These are phyloP conservation scores for Amphicarpaea edgeworthii DNA, from an alignment of 306 rosid genomes.

Conservation along the genomic window DNA sequence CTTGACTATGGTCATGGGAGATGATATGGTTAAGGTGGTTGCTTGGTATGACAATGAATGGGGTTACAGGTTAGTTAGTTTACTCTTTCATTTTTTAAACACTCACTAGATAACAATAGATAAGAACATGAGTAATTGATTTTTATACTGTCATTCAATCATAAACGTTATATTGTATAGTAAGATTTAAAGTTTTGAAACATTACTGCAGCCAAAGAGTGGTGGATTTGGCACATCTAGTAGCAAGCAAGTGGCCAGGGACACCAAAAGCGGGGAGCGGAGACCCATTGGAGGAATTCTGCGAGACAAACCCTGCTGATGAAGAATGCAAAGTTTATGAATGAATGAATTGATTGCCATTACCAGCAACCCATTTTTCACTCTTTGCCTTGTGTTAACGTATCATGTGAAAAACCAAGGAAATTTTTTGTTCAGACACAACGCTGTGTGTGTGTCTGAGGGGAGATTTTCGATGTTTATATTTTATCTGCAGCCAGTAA, in stretches of 20 bases:
- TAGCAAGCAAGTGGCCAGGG: slow-evolving; percentile 92
- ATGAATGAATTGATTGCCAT: slow-evolving; percentile 39
- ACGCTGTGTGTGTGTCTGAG: slow-evolving; percentile 44
- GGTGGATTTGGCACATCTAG: slow-evolving; percentile 94
- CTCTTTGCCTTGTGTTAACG: slow-evolving; percentile 32
- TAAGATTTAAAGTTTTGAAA: neutral
- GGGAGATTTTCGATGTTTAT: slow-evolving; percentile 11
- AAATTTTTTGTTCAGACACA: slow-evolving; percentile 38
- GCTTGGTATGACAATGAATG: slow-evolving; percentile 99
- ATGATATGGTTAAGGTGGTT: slow-evolving; percentile 98
- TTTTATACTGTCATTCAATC: no score
- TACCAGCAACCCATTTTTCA: slow-evolving; percentile 39
- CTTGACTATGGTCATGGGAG: slow-evolving; percentile 98
- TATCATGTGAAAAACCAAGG: slow-evolving; percentile 38
- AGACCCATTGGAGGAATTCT: slow-evolving; percentile 96
- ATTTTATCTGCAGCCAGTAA: slow-evolving; percentile 42
- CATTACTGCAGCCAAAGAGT: slow-evolving; percentile 89
- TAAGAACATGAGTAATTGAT: neutral
- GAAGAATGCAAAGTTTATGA: slow-evolving; percentile 98
- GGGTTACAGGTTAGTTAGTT: slow-evolving; percentile 97
- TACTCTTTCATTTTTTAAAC: neutral
- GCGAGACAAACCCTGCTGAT: slow-evolving; percentile 89
- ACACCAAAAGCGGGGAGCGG: slow-evolving; percentile 57
- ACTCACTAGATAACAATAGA: neutral
- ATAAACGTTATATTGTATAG: no score